Evolutionary conservation across 1,284 basidiomycete genomes (phyloP).

Genomic region (Omphalotus olearius): DNA sequence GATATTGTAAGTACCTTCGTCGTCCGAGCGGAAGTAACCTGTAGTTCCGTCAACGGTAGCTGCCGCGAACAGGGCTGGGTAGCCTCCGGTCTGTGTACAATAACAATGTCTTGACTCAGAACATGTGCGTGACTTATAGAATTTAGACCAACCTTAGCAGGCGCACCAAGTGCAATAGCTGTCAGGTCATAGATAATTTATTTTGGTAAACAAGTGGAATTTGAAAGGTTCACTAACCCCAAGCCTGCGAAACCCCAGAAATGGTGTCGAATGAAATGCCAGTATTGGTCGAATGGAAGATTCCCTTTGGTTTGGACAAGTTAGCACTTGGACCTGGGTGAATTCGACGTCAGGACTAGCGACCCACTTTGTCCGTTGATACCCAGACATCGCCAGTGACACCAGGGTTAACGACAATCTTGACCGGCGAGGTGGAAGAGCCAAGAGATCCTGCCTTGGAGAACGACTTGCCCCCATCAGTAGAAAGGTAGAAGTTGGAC

Average conservation of each 20-base stretch:
- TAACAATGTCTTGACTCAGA: not conserved
- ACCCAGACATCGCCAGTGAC: slow-evolving; percentile 60
- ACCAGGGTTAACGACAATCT: slow-evolving; percentile 49
- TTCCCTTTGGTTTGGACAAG: slow-evolving; percentile 26
- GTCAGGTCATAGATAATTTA: not conserved
- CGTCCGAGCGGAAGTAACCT: slow-evolving; percentile 57
- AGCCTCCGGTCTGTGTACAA: slow-evolving; percentile 32
- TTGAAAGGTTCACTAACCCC: slow-evolving; percentile 24
- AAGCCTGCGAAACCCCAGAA: slow-evolving; percentile 45
- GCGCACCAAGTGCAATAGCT: slow-evolving; percentile 53
- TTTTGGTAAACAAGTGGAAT: not conserved
- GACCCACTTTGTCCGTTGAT: slow-evolving; percentile 40
- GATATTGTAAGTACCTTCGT: slow-evolving; percentile 27
- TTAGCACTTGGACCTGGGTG: not conserved
- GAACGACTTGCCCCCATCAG: slow-evolving; percentile 52
- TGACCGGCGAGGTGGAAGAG: slow-evolving; percentile 42
- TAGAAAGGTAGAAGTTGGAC: slow-evolving; percentile 54
- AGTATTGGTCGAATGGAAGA: slow-evolving; percentile 56
- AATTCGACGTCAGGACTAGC: not conserved
- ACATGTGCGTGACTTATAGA: not conserved
- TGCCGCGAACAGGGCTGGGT: slow-evolving; percentile 54
- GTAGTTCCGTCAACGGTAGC: slow-evolving; percentile 43
- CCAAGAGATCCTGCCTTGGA: slow-evolving; percentile 38
- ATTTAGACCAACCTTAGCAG: slow-evolving; percentile 26
- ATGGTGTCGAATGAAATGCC: slow-evolving; percentile 48